These are phyloP conservation scores for Collybiopsis confluens DNA, from an alignment of 768 basidiomycete species.

Conservation along the genomic window DNA sequence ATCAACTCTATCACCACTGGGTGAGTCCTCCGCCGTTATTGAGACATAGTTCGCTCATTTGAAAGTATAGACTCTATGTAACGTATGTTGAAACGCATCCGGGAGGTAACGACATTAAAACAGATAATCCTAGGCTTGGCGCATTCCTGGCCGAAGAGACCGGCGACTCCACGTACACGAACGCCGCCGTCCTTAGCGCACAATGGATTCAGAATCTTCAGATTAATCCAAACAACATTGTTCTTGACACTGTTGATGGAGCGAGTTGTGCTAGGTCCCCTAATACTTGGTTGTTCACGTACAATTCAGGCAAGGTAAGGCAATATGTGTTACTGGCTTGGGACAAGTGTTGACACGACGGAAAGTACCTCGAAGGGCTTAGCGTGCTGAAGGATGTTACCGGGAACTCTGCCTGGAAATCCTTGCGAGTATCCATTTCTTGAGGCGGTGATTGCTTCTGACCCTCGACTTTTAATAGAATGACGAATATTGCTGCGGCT, in stretches of 20 bases:
- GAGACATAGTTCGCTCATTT: not conserved
- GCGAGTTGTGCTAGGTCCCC: conserved; percentile 44
- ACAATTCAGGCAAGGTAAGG: no score
- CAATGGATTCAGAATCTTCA: conserved; percentile 47
- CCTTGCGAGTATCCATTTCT: conserved; percentile 35
- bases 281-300: conserved; percentile 45
- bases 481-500: conserved; percentile 32
- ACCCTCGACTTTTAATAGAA: conserved; percentile 20
- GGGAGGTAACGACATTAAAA: conserved; percentile 8
- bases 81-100: conserved; percentile 32
- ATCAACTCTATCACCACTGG: conserved; percentile 51
- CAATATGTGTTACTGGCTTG: no score
- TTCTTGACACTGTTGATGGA: conserved; percentile 45
- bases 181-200: conserved; percentile 42
- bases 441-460: conserved; percentile 1
- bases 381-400: conserved; percentile 40
- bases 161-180: conserved; percentile 38
- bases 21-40: conserved; percentile 24
- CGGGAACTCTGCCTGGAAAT: conserved; percentile 35
- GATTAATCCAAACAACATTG: conserved; percentile 34
- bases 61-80: conserved; percentile 18
- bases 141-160: conserved; percentile 45
- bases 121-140: conserved; percentile 35
- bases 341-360: no score
- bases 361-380: conserved; percentile 50